Evolutionary conservation across 192 early-diverging fungal genomes (phyloP).

Genomic region (Entophlyctis luteolus): DNA sequence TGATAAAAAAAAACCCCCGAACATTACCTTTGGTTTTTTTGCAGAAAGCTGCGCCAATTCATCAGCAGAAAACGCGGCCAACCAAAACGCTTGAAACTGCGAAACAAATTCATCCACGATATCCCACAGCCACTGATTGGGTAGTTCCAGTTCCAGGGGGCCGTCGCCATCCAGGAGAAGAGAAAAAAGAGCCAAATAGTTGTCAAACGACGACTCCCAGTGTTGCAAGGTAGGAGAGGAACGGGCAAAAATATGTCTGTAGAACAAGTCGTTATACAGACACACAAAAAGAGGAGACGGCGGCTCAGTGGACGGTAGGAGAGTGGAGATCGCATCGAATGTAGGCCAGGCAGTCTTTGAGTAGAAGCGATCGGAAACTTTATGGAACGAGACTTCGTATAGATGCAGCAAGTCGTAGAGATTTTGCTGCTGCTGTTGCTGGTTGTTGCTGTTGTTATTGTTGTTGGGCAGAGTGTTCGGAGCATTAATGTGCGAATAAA

Average conservation of each 20-base stretch:
- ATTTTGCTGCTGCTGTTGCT: too few relatives aligned
- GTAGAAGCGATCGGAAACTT: conserved; percentile 88
- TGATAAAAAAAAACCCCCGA: too few relatives aligned
- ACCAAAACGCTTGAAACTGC: conserved; percentile 97
- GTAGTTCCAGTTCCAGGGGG: conserved; percentile 86
- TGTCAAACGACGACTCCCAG: conserved; percentile 88
- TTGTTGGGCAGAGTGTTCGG: conserved; percentile 9
- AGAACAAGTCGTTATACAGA: conserved; percentile 94
- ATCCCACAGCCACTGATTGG: conserved; percentile 99
- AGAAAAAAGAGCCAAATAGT: conserved; percentile 97
- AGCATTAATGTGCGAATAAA: neutral
- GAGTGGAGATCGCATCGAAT: conserved; percentile 70
- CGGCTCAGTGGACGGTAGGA: neutral
- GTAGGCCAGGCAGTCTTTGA: conserved; percentile 86
- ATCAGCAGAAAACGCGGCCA: too few relatives aligned
- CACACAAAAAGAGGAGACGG: conserved; percentile 84
- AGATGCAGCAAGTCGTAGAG: conserved; percentile 80
- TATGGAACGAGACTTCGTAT: conserved; percentile 88
- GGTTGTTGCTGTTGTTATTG: conserved; percentile 25
- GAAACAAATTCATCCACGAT: conserved; percentile 99
- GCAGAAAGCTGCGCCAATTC: too few relatives aligned
- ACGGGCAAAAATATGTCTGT: conserved; percentile 92
- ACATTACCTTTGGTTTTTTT: too few relatives aligned
- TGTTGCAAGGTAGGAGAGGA: conserved; percentile 83
- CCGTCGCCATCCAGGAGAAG: conserved; percentile 79